A percentile compares a stretch with the other conserved stretches of the same genome.
These are phyloP conservation scores for Gracilaria vermiculophylla DNA, from an alignment of 23 red algal genomes.

Conservation along the genomic window DNA sequence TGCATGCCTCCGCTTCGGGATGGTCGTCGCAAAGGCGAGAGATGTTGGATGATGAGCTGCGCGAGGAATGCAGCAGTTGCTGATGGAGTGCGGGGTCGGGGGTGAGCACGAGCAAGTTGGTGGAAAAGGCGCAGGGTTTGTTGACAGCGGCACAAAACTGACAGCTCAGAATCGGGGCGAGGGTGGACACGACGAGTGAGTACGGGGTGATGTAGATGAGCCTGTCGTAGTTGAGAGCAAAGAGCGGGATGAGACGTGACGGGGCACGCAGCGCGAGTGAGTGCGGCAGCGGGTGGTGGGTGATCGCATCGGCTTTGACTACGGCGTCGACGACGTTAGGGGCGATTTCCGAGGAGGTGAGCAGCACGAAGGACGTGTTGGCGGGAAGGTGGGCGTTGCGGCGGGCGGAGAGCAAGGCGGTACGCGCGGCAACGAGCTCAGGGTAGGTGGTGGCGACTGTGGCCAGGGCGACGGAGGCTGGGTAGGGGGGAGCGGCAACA, in stretches of 20 bases:
- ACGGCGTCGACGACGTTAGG: not conserved
- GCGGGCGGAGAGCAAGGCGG: constrained; percentile 24
- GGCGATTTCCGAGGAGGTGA: not conserved
- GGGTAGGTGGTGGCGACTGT: not conserved
- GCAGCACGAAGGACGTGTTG: constrained; percentile 24
- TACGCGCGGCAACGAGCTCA: constrained; percentile 33
- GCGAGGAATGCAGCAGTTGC: not conserved
- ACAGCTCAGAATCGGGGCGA: not conserved
- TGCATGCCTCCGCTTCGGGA: constrained; percentile 6
- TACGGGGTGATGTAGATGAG: constrained; percentile 11
- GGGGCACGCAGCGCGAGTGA: not conserved
- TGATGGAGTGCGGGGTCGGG: too few species aligned
- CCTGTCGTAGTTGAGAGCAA: not conserved
- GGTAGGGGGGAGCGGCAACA: not conserved
- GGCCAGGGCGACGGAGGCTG: not conserved
- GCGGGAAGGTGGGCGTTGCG: not conserved
- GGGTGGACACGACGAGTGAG: constrained; percentile 7
- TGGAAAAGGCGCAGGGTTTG: constrained; percentile 37
- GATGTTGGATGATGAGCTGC: not conserved
- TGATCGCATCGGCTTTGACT: not conserved
- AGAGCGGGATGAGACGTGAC: constrained; percentile 3
- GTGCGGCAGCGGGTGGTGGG: not conserved
- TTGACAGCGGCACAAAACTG: constrained; percentile 24
- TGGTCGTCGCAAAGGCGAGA: not conserved
- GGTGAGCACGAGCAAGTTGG: constrained; percentile 1